phyloP scores from a whole-genome alignment of 176 grass and related monocot genomes.

The Carex parvula region DNA sequence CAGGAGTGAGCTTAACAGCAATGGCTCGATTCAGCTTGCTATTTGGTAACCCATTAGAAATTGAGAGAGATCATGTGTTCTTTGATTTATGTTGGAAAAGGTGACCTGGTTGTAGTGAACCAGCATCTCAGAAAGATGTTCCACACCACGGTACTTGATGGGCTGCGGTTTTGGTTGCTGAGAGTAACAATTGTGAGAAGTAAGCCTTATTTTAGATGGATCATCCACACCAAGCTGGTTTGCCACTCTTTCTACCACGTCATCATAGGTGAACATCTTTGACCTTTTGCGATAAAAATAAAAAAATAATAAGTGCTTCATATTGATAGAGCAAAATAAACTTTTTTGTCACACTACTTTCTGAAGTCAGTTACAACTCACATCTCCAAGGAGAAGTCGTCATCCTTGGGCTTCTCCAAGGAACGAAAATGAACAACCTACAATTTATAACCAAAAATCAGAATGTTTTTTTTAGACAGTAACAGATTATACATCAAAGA shows the following conservation, averaged over 20 bases:
- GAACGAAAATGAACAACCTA: conserved; percentile 93
- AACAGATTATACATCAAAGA: conserved; percentile 1
- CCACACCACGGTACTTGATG: conserved; percentile 88
- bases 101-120: conserved; percentile 96
- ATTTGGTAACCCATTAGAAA: conserved; percentile 6
- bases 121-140: conserved; percentile 84
- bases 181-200: conserved; percentile 98
- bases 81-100: conserved; percentile 18
- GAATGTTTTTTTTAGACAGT: not conserved
- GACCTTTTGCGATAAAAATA: conserved; percentile 54
- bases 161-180: conserved; percentile 98
- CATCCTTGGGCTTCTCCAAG: conserved; percentile 94
- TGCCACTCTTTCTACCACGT: conserved; percentile 96
- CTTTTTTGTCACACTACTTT: conserved; percentile 1
- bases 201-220: conserved; percentile 93
- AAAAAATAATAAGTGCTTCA: not conserved
- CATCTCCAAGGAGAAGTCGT: conserved; percentile 90
- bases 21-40: not conserved
- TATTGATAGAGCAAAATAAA: conserved; percentile 9
- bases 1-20: not conserved
- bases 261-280: conserved; percentile 83
- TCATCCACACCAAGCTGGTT: conserved; percentile 76
- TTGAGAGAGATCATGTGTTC: conserved; percentile 4
- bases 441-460: conserved; percentile 32
- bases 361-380: conserved; percentile 40